Conservation (phyloP, 139 green algal species). For the Volvox africanus region DNA sequence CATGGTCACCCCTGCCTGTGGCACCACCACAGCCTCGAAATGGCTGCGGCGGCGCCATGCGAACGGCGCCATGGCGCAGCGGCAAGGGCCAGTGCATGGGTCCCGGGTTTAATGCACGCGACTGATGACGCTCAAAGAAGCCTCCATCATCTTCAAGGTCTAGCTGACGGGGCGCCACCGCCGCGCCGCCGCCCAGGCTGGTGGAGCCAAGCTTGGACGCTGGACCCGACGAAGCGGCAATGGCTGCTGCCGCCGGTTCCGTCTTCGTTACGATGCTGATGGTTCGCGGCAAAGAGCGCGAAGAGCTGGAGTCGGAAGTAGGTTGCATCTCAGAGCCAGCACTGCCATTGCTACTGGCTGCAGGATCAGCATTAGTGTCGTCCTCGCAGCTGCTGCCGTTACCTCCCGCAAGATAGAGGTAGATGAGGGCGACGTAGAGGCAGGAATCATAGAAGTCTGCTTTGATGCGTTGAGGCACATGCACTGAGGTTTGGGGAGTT, state of each 20-base stretch:
- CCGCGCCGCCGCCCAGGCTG: not conserved
- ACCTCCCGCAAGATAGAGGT: slow-evolving; percentile 27
- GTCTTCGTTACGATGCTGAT: not conserved
- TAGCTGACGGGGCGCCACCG: not conserved
- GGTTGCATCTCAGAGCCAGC: too few relatives aligned
- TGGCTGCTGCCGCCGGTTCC: not conserved
- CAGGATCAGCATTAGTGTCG: not conserved
- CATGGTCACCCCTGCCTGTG: too few relatives aligned
- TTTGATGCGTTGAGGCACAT: slow-evolving; percentile 49
- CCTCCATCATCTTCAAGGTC: not conserved
- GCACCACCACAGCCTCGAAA: too few relatives aligned
- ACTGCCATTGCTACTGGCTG: not conserved
- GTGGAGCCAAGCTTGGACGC: not conserved
- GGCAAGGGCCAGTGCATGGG: slow-evolving; percentile 24
- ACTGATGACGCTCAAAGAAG: not conserved
- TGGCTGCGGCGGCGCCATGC: too few relatives aligned
- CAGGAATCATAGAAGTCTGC: slow-evolving; percentile 43
- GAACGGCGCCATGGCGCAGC: not conserved
- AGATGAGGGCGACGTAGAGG: slow-evolving; percentile 47
- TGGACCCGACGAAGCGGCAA: not conserved
- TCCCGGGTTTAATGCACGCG: not conserved
- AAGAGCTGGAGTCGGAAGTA: too few relatives aligned
- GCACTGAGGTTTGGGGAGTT: not conserved
- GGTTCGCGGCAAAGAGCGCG: not conserved
- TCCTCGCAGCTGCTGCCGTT: not conserved